phyloP scores from a whole-genome alignment of 345 rosid genomes.

The Salix exigua region DNA sequence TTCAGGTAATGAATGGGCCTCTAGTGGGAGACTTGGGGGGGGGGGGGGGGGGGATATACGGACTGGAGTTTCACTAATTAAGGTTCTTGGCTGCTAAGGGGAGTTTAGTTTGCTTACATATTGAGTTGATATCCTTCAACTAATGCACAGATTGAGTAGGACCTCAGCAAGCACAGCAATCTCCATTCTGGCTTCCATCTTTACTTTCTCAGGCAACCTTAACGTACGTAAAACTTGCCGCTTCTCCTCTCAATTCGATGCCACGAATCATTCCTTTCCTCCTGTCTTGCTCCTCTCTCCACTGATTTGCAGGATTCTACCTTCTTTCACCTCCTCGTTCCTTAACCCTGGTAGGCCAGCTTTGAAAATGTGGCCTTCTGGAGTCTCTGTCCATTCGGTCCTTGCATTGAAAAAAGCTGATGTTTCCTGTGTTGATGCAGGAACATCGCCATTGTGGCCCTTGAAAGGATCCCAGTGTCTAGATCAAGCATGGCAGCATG shows the following conservation, averaged over 20 bases:
- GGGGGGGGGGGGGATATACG: neutral
- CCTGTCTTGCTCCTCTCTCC: conserved; percentile 22
- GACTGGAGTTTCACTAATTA: neutral
- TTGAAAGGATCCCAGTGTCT: conserved; percentile 20
- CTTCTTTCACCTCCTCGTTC: conserved; percentile 30
- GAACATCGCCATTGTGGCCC: neutral
- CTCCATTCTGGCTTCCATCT: conserved; percentile 24
- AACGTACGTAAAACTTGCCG: conserved; percentile 12
- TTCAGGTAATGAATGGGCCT: neutral
- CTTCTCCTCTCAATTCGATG: conserved; percentile 19
- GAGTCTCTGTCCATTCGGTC: conserved; percentile 30
- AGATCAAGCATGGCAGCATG: neutral
- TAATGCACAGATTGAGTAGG: no score
- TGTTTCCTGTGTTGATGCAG: neutral
- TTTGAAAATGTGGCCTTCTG: conserved; percentile 26
- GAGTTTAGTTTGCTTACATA: no score
- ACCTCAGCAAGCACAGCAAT: conserved; percentile 21
- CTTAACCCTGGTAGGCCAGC: conserved; percentile 20
- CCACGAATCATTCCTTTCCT: conserved; percentile 23
- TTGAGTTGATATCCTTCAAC: no score
- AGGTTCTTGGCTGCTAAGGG: no score
- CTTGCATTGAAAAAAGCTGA: conserved; percentile 13
- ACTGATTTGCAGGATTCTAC: conserved; percentile 20
- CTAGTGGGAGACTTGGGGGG: neutral
- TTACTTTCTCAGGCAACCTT: conserved; percentile 22